Percentiles rank a stretch among this genome's conserved stretches.
phyloP scores from a whole-genome alignment of 2,329 filamentous ascomycete genomes.

The Aspergillus arachidicola region DNA sequence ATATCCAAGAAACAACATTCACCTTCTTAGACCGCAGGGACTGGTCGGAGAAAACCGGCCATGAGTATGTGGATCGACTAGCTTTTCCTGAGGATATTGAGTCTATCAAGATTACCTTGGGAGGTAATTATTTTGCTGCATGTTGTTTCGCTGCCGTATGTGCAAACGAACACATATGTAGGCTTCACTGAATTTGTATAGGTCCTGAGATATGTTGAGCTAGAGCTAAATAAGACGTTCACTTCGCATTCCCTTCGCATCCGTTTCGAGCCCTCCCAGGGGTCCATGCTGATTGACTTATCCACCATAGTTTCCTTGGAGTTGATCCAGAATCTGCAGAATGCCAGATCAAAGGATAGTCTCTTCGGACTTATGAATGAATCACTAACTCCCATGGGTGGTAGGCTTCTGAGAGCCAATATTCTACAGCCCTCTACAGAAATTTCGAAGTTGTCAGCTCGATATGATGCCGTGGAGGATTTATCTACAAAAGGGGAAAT shows the following conservation, averaged over 20 bases:
- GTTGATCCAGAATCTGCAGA: constrained; percentile 82
- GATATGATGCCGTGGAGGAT: constrained; percentile 84
- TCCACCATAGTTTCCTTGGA: constrained; percentile 86
- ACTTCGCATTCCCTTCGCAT: constrained; percentile 79
- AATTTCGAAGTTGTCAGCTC: constrained; percentile 64
- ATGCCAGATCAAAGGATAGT: constrained; percentile 76
- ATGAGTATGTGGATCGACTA: constrained; percentile 77
- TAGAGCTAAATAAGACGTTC: constrained; percentile 69
- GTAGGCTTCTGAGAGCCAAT: constrained; percentile 78
- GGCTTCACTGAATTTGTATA: constrained; percentile 41
- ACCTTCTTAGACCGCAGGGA: constrained; percentile 72
- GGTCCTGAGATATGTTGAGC: constrained; percentile 80
- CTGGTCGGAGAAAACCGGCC: constrained; percentile 78
- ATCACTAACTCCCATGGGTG: constrained; percentile 86
- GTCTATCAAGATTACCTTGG: constrained; percentile 74
- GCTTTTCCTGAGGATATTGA: constrained; percentile 80
- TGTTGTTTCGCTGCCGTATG: constrained; percentile 84
- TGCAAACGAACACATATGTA: neutral
- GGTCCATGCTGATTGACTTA: constrained; percentile 94
- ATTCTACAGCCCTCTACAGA: constrained; percentile 87
- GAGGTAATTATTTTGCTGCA: constrained; percentile 83
- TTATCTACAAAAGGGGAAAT: constrained; percentile 80
- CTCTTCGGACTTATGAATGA: constrained; percentile 84
- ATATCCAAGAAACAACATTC: constrained; percentile 64
- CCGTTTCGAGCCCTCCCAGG: constrained; percentile 83